Evolutionary conservation across 805 yeast genomes (phyloP), one percentile per base, ranked within the genome.

Genomic region (Starmerella ratchasimensis): DNA sequence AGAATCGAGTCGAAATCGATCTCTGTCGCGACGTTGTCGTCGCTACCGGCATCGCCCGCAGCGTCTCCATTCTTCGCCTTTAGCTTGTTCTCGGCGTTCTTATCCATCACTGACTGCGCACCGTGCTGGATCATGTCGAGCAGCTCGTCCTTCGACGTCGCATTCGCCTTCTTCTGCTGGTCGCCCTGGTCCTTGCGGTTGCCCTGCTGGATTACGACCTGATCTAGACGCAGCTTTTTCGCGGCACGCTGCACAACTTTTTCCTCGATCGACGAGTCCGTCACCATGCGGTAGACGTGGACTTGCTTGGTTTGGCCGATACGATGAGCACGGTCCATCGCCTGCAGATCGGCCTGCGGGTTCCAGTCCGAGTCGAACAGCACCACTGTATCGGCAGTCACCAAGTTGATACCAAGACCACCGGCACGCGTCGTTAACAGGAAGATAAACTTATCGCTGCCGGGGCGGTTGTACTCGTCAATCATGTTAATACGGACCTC

Each of bases 321-420:
- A 65, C 97, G 74, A 55, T 86, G 97, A 1, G 96, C 97, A 55
- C 97, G 71, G 58, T 88, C 97, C 97, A 86, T 86, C 1, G 96
- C 96, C 61, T 86, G 97, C 51, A 86, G 65, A 65, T 86, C 97
- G 0, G 95, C 96, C 56, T 86, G 97, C 2, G 97, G 97, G 54
- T 86, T 86, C 97, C 97, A 86, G 61, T 86, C 97, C 0, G 93
- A 80, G 58, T 86, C 97, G 55, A 73, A 88, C 20, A 86, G 58
- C 3, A 86, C 71, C 34, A 86, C 97, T 30, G 80, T 74, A 56
- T 86, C 95, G 2, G 97, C 97, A 7, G 82, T 72, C 0, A 94
- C 88, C 54, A 86, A 67, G 54, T 88, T 86, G 53, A 86, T 86
- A 52, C 97, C 97, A 38, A 86, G 67, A 8, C 97, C 97, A 58